Percentiles rank a stretch among this genome's conserved stretches.
These are phyloP conservation scores for Saccharomyces hybrid DNA, from an alignment of 1,139 yeast genomes.

Conservation along the genomic window DNA sequence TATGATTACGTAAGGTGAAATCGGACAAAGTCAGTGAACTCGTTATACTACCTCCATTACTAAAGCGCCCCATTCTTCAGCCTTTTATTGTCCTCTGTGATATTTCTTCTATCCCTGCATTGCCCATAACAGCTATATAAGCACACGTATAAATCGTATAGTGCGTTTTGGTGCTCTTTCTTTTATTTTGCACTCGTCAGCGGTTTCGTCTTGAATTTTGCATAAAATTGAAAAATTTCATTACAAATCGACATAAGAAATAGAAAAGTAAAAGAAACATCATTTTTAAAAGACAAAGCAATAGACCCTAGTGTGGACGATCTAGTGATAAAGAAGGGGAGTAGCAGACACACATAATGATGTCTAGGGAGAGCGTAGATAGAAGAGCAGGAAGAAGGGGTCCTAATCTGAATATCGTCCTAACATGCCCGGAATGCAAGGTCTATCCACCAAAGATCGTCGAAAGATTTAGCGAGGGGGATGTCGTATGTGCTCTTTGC, in stretches of 20 bases:
- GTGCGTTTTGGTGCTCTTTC: no score
- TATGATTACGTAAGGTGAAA: slow-evolving; percentile 17
- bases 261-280: background rate
- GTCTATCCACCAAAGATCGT: slow-evolving; percentile 92
- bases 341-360: background rate
- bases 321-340: background rate
- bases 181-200: background rate
- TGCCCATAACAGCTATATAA: background rate
- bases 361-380: background rate
- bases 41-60: background rate
- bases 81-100: no score
- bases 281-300: background rate
- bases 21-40: slow-evolving; percentile 6
- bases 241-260: background rate
- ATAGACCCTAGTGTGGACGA: background rate
- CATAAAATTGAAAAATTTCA: background rate
- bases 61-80: background rate
- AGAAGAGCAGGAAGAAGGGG: slow-evolving; percentile 34
- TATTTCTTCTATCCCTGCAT: background rate
- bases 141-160: background rate
- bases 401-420: slow-evolving; percentile 77
- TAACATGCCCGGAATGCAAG: slow-evolving; percentile 94
- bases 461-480: slow-evolving; percentile 95
- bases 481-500: slow-evolving; percentile 94
- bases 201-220: background rate